Evolutionary conservation across 768 basidiomycete genomes (phyloP), one percentile per base, ranked within the genome.

Genomic region (Phaffia australis): DNA sequence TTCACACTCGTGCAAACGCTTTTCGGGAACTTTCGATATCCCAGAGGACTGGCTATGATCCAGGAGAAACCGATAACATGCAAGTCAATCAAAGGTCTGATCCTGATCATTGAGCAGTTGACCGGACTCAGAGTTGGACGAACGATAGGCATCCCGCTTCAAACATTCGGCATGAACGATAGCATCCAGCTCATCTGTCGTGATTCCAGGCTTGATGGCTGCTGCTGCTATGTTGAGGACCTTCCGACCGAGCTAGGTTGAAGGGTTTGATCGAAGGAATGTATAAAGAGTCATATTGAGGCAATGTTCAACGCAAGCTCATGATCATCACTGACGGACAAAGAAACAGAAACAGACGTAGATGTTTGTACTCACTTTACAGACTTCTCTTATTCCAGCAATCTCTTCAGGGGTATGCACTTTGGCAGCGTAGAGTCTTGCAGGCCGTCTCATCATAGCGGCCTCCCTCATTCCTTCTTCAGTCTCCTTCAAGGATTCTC

Each of bases 1-100:
- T 99, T 99, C 27, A 98, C 78, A 51, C 79, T 90, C 85, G 87
- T 92, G 87, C 95, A 99, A 48, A 94, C 83, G 35, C 92, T 97
- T 80, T 97, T 97, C 16, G 95, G 94, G 74, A 86, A 98, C 47
- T 82, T 81, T 61, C 85, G 83, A 77, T 99, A 99, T 73, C 89
- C 89, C 68, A 98, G 79, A 54, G 95, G 89, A 30, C 89, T 92
- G 0, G 95, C 64, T 65, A 49, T 54, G 21, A 23, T 29, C 29
- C 27, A 29, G 32, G 25, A 7, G 8, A 42, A 47, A 55, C 19
- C 14, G 3, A 15, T 32, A 52, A 15, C 16, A n/a, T n/a, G n/a
- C 49, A 62, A 51, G 27, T 11, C 8, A 25, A 51, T 15, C 21
- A 29, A 51, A 5, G 16, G 29, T 18, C 4, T 2, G 9, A 51